Evolutionary conservation across 2,329 filamentous ascomycete species (phyloP), one percentile per base, ranked within the genome.

Genomic region (Cladorrhinum sp.): DNA sequence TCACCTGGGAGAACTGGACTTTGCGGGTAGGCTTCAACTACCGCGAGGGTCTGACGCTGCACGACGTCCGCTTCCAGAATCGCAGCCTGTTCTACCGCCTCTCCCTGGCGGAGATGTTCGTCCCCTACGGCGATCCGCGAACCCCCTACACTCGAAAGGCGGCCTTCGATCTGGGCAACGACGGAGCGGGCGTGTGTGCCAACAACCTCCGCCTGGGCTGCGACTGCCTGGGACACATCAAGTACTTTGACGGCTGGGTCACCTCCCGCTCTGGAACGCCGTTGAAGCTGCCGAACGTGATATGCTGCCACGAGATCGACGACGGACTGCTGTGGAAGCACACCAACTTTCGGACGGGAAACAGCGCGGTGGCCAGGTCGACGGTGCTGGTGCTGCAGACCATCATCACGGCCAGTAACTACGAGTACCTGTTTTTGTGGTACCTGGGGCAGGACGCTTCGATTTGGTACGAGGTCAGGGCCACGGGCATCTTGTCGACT

Each of bases 271-370:
- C 83, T 27, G 88, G 88, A 0, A 77, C 29, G 6, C 62, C 79
- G 1, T 78, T 84, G 0, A 75, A 74, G 16, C 71, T 77, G 1
- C 77, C 80, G 10, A 81, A 81, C 55, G 85, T 85, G 1, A 76
- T 90, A 41, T 91, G 88, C 64, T 76, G 90, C 1, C 88, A 91
- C 67, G 88, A 91, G 72, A 82, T 89, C 67, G 88, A 91, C 68
- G 83, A 85, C 63, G 88, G 88, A 1, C 87, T 91, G 52, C 78
- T 82, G 22, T 90, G 86, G 86, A 90, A 90, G 70, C 88, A 90
- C 74, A 82, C 86, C 22, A 88, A 90, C 73, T 87, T 80, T 73
- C 79, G 87, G n/a, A 90, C 85, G 0, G 78, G 79, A 9, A 78
- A 83, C 9, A 84, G 85, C 0, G 82, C 85, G 0, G 84, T 89